Percentiles rank a stretch among this genome's conserved stretches.
Evolutionary conservation across 2,329 filamentous ascomycete species (phyloP).

Genomic region (Paecilomyces variotii): DNA sequence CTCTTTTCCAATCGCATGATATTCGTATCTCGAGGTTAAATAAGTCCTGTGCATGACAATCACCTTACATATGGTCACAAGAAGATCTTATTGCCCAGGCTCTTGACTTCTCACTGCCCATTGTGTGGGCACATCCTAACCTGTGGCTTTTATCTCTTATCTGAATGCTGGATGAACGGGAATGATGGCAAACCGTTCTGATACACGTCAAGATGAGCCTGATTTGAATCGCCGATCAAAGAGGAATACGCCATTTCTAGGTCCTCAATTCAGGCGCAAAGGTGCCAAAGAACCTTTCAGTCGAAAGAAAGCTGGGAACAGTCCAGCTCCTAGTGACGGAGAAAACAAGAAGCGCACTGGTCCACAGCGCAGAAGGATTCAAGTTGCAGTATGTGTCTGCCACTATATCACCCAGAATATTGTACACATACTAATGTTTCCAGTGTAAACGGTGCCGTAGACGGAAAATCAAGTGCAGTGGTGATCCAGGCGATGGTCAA

Average conservation of each 20-base stretch:
- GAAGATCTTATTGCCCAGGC: not conserved
- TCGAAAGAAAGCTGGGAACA: slow-evolving; percentile 12
- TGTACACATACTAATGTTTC: slow-evolving; percentile 4
- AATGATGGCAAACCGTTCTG: slow-evolving; percentile 9
- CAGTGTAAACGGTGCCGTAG: slow-evolving; percentile 86
- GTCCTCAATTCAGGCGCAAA: slow-evolving; percentile 16
- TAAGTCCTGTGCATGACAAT: not conserved
- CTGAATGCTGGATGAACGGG: not conserved
- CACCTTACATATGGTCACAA: not conserved
- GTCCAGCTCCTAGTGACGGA: slow-evolving; percentile 14
- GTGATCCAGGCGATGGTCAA: slow-evolving; percentile 65
- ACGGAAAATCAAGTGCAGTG: slow-evolving; percentile 91
- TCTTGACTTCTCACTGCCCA: not conserved
- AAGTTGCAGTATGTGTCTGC: slow-evolving; percentile 39
- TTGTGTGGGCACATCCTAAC: not conserved
- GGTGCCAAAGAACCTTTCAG: slow-evolving; percentile 17
- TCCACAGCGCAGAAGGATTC: slow-evolving; percentile 43
- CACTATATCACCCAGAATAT: not conserved
- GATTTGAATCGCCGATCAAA: slow-evolving; percentile 15
- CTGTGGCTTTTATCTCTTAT: not conserved
- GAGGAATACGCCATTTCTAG: slow-evolving; percentile 15
- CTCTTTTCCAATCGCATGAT: not conserved
- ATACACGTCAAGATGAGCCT: slow-evolving; percentile 13
- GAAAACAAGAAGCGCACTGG: slow-evolving; percentile 32
- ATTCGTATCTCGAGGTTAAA: not conserved